Evolutionary conservation across 441 rosid genomes (phyloP).

Genomic region (Jatropha podagrica): DNA sequence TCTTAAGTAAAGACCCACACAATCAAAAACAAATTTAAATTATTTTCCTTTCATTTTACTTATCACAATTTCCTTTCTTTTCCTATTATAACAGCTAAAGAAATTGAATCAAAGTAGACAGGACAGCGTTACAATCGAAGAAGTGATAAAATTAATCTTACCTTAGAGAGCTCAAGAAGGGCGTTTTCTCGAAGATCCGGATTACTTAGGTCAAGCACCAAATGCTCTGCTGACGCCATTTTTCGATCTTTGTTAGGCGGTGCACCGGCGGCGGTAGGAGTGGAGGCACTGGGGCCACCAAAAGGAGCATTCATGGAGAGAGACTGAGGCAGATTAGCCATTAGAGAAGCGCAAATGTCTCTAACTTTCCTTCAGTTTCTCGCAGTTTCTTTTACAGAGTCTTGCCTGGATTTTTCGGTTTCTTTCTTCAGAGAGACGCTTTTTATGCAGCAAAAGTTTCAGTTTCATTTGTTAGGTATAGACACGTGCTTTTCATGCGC

Average conservation of each 20-base stretch:
- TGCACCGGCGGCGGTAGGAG: slow-evolving; percentile 38
- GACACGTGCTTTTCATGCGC: slow-evolving; percentile 32
- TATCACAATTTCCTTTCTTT: neutral
- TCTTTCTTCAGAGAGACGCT: neutral
- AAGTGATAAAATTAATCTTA: slow-evolving; percentile 8
- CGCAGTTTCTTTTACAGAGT: neutral
- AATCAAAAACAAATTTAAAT: neutral
- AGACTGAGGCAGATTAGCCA: slow-evolving; percentile 53
- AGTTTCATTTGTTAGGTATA: neutral
- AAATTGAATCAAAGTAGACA: too few species aligned
- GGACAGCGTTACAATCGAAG: neutral
- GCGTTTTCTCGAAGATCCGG: slow-evolving; percentile 98
- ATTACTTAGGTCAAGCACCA: slow-evolving; percentile 95
- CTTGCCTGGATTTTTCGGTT: neutral
- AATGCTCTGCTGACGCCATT: slow-evolving; percentile 91
- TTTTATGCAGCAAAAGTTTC: neutral
- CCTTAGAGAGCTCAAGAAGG: slow-evolving; percentile 95
- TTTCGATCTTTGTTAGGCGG: slow-evolving; percentile 82
- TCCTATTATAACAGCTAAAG: too few species aligned
- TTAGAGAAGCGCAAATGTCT: neutral
- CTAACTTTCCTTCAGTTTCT: neutral
- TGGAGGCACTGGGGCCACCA: slow-evolving; percentile 42
- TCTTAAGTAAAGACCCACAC: neutral
- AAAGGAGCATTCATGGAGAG: slow-evolving; percentile 44
- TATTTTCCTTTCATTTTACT: neutral